Conservation (phyloP, 1,284 basidiomycete species). For the Malassezia caprae region DNA sequence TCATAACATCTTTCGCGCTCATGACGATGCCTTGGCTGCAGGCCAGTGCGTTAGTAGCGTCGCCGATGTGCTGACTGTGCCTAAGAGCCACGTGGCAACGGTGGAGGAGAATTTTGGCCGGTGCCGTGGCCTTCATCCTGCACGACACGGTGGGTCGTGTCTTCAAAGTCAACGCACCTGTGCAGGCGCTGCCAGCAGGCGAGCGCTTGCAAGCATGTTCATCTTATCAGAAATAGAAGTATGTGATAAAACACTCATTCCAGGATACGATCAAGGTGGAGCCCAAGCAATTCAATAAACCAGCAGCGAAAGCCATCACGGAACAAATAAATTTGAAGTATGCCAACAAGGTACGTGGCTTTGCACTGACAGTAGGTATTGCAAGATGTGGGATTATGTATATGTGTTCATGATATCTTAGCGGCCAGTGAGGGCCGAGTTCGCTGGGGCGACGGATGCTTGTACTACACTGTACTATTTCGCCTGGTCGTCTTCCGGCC, state of each 20-base stretch:
- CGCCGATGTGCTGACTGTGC: neutral
- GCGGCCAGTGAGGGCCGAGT: conserved; percentile 82
- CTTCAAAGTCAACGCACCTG: neutral
- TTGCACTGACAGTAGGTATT: conserved; percentile 54
- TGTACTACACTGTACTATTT: conserved; percentile 92
- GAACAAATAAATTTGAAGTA: conserved; percentile 84
- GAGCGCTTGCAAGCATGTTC: conserved; percentile 24
- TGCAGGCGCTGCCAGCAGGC: neutral
- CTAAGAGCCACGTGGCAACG: conserved; percentile 2
- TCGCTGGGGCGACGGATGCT: conserved; percentile 81
- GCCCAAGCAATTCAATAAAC: conserved; percentile 63
- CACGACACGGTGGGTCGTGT: neutral
- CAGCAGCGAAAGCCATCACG: conserved; percentile 62
- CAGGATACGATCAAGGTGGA: conserved; percentile 70
- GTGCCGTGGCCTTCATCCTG: neutral
- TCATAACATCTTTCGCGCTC: conserved; percentile 15
- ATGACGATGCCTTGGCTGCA: conserved; percentile 2
- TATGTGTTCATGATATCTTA: conserved; percentile 75
- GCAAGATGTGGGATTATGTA: conserved; percentile 80
- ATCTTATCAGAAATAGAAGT: conserved; percentile 32
- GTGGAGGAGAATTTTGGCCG: neutral
- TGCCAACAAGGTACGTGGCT: conserved; percentile 57
- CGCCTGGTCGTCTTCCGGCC: conserved; percentile 83
- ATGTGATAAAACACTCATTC: neutral
- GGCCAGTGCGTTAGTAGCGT: neutral